phyloP scores from a whole-genome alignment of 768 basidiomycete species.

The Hemileccinum impolitum region DNA sequence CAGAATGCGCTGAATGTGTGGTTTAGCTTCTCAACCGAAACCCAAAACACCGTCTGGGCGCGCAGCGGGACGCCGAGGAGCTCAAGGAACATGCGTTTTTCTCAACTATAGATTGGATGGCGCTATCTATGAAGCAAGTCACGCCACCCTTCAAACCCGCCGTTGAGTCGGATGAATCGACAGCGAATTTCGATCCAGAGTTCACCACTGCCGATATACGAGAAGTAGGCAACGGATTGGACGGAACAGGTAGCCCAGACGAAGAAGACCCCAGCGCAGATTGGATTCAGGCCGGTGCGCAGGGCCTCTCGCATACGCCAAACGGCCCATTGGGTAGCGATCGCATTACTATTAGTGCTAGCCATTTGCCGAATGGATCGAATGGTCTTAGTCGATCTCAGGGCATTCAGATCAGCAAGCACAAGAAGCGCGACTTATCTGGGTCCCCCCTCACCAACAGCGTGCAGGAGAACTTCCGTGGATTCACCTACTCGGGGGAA shows the following conservation, averaged over 20 bases:
- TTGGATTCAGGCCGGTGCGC: constrained; percentile 38
- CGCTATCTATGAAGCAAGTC: constrained; percentile 81
- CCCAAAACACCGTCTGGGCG: constrained; percentile 95
- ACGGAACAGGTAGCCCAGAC: constrained; percentile 42
- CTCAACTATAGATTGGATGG: constrained; percentile 85
- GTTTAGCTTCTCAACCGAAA: constrained; percentile 92
- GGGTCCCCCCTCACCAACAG: constrained; percentile 82
- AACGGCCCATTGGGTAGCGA: constrained; percentile 79
- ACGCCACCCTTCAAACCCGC: constrained; percentile 97
- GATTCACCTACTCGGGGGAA: constrained; percentile 87
- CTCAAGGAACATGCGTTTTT: constrained; percentile 97
- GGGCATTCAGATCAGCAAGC: constrained; percentile 51
- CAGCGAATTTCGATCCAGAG: constrained; percentile 97
- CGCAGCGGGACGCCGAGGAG: constrained; percentile 85
- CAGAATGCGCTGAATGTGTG: constrained; percentile 13
- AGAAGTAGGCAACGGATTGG: constrained; percentile 56
- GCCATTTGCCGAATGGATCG: constrained; percentile 13
- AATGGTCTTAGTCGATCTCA: constrained; percentile 21
- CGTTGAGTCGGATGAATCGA: constrained; percentile 97
- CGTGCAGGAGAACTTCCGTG: constrained; percentile 95
- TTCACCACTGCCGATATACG: constrained; percentile 92
- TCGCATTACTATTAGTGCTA: constrained; percentile 17
- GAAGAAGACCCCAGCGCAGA: constrained; percentile 70
- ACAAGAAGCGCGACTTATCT: constrained; percentile 40
- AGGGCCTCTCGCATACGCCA: constrained; percentile 50